phyloP scores from a whole-genome alignment of 2,329 filamentous ascomycete species.

The Phyllosticta paracitricarpa region DNA sequence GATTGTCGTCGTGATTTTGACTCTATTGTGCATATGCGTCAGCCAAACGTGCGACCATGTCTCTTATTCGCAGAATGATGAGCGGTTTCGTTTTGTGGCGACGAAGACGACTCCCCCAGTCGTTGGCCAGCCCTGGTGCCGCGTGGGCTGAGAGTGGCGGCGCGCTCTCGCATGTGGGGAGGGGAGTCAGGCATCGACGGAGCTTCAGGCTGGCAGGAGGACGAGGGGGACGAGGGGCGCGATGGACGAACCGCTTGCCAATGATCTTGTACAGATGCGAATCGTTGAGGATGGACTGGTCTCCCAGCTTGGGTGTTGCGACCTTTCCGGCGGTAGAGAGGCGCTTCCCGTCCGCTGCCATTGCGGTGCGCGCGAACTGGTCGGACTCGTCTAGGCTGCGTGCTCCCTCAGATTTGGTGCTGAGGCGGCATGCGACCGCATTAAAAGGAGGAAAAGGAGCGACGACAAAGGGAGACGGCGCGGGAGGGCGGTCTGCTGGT shows the following conservation, averaged over 20 bases:
- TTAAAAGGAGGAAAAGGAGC: slow-evolving; percentile 29
- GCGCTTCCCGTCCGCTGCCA: slow-evolving; percentile 49
- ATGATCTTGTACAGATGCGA: slow-evolving; percentile 46
- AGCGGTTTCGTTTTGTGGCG: not conserved
- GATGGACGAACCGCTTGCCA: slow-evolving; percentile 47
- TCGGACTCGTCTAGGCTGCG: slow-evolving; percentile 10
- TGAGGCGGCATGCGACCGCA: slow-evolving; percentile 24
- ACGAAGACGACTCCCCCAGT: not conserved
- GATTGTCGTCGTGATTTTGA: slow-evolving; percentile 40
- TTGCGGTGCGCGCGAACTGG: slow-evolving; percentile 18
- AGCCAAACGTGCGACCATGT: not conserved
- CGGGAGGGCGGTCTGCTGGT: slow-evolving; percentile 15
- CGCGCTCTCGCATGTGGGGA: not conserved
- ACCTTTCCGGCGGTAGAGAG: slow-evolving; percentile 45
- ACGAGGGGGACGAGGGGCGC: not conserved
- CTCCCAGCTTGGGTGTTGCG: slow-evolving; percentile 39
- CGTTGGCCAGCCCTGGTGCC: slow-evolving; percentile 2
- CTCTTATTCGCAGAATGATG: not conserved
- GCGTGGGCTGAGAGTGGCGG: not conserved
- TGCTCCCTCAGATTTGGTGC: slow-evolving; percentile 9
- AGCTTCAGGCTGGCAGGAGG: not conserved
- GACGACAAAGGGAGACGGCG: slow-evolving; percentile 24
- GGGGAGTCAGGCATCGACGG: not conserved
- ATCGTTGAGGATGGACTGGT: slow-evolving; percentile 11
- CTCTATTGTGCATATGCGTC: slow-evolving; percentile 27